These are phyloP conservation scores for Trametes polyzona DNA, from an alignment of 1,284 basidiomycete genomes.

Conservation along the genomic window DNA sequence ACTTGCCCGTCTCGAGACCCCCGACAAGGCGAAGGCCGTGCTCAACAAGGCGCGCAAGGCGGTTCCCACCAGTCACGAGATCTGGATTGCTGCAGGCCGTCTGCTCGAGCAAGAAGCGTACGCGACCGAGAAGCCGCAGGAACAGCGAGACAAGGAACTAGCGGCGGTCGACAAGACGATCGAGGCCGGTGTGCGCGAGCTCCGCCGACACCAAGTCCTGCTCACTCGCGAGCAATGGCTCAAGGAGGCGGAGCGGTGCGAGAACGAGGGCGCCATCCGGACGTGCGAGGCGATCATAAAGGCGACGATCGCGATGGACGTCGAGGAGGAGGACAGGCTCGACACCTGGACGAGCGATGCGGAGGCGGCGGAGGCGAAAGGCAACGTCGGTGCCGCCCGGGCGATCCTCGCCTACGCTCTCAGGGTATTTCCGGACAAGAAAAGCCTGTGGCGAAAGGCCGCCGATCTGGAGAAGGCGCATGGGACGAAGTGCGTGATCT, in stretches of 20 bases:
- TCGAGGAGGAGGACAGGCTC: slow-evolving; percentile 92
- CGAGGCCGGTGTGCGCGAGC: slow-evolving; percentile 76
- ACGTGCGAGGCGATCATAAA: slow-evolving; percentile 96
- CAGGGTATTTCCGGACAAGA: slow-evolving; percentile 87
- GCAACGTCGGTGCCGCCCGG: slow-evolving; percentile 82
- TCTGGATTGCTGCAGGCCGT: slow-evolving; percentile 97
- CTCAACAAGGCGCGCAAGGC: slow-evolving; percentile 95
- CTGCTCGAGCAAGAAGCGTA: slow-evolving; percentile 85
- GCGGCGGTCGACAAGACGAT: slow-evolving; percentile 88
- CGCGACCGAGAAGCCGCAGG: slow-evolving; percentile 51
- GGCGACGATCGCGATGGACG: slow-evolving; percentile 91
- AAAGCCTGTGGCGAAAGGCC: slow-evolving; percentile 86
- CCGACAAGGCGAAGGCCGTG: slow-evolving; percentile 89
- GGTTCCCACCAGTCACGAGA: slow-evolving; percentile 95
- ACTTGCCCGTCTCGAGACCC: slow-evolving; percentile 90
- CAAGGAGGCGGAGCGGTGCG: slow-evolving; percentile 92
- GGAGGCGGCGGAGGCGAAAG: slow-evolving; percentile 76
- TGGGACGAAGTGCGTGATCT: slow-evolving; percentile 65
- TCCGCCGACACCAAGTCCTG: slow-evolving; percentile 86
- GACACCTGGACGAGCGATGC: slow-evolving; percentile 95
- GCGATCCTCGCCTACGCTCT: slow-evolving; percentile 91
- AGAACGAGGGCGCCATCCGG: slow-evolving; percentile 81
- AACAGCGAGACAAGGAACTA: slow-evolving; percentile 61
- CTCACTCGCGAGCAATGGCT: slow-evolving; percentile 96
- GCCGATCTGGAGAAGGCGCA: slow-evolving; percentile 92